Base-by-base conservation (phyloP, 1,284 basidiomycete species). In the Vanrija pseudolonga region DNA sequence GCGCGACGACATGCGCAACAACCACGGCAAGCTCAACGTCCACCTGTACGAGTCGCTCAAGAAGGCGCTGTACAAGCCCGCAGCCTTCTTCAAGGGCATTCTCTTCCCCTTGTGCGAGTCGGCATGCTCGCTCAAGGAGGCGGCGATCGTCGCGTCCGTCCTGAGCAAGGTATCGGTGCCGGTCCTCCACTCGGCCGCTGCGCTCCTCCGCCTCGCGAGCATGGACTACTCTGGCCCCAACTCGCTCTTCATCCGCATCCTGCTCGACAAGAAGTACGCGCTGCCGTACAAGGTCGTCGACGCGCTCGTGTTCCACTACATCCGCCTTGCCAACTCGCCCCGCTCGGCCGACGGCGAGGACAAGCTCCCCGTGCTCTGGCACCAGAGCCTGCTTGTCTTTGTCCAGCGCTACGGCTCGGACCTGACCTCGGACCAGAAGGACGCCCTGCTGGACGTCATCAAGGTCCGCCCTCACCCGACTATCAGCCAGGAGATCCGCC, bases 201-300 rank as follows among this genome's bases (percentile, higher is more conserved):
- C 95, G 0, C 82, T 99, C 22, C 81, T 97, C 50, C 88, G 90
- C 19, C 86, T 98, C 24, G 90, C 94, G 24, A 87, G 89, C 64
- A 98, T 99, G 94, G 92, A 98, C 62, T 98, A 99, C 75, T 81
- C 90, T 17, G 91, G 94, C 12, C 89, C 96, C 0, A 97, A 93
- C 63, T 96, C 92, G 12, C 83, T 99, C 23, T 97, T 98, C 79
- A 97, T 99, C 72, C 89, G 96, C 23, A 89, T 98, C 14, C 80
- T 99, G 19, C 81, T 98, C 48, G 96, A 98, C 80, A 99, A 99
- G 77, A 98, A 98, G 76, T 92, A 96, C 72, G 92, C 96, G 51
- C 79, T 99, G 37, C 96, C 96, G 0, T 99, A 95, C 82, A 97
- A 98, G 79, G 95, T 97, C 22, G 86, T 99, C 54, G 96, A 99